phyloP scores from a whole-genome alignment of 495 filamentous ascomycete species.

The Talaromyces trachyspermus region DNA sequence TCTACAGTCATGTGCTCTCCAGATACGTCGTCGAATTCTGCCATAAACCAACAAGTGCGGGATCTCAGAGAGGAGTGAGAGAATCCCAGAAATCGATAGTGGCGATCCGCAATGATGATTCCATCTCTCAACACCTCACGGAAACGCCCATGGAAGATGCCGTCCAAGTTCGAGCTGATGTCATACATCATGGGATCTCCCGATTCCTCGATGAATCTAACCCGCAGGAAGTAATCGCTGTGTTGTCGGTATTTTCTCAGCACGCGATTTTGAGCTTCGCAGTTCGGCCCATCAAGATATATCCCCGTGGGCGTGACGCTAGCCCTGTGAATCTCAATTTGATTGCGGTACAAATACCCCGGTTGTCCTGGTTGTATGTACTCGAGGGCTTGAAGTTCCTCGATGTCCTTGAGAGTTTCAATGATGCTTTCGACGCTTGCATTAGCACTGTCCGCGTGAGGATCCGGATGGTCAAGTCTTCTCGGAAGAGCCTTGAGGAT shows the following conservation, averaged over 20 bases:
- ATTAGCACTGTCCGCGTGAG: constrained; percentile 7
- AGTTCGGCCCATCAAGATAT: constrained; percentile 60
- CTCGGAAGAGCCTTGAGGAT: constrained; percentile 6
- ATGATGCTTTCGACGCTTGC: background rate
- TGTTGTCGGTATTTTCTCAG: constrained; percentile 60
- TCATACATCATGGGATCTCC: constrained; percentile 55
- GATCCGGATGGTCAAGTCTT: constrained; percentile 3
- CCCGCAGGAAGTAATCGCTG: constrained; percentile 60
- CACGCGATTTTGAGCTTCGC: constrained; percentile 66
- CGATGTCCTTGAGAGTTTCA: background rate
- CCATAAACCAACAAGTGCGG: constrained; percentile 44
- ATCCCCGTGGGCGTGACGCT: constrained; percentile 63
- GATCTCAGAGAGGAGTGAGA: constrained; percentile 67
- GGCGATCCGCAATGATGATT: constrained; percentile 55
- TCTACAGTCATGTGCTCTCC: constrained; percentile 31
- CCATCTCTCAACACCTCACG: constrained; percentile 45
- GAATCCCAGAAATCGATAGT: constrained; percentile 68
- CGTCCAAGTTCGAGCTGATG: constrained; percentile 41
- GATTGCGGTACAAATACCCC: constrained; percentile 5
- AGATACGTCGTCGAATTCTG: constrained; percentile 51
- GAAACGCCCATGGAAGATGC: constrained; percentile 47
- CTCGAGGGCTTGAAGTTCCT: constrained; percentile 3
- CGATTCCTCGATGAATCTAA: constrained; percentile 68
- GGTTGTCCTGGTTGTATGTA: constrained; percentile 2
- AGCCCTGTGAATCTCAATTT: constrained; percentile 46